A percentile compares a stretch with the other conserved stretches of the same genome.
phyloP scores from a whole-genome alignment of 2,329 filamentous ascomycete genomes.

The Fusarium tupiense region DNA sequence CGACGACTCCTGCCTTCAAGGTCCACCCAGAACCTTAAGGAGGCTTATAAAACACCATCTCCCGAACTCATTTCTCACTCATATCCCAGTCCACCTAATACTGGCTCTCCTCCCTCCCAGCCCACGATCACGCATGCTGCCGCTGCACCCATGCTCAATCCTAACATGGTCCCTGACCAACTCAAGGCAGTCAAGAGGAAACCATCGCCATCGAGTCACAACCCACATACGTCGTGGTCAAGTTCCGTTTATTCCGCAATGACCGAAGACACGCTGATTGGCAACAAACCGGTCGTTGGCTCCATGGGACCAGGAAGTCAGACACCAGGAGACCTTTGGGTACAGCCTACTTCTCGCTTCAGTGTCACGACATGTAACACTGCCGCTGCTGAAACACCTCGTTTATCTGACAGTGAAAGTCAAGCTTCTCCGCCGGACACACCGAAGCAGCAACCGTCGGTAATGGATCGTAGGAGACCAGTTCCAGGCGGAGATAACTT shows the following conservation, averaged over 20 bases:
- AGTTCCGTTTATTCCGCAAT: conserved; percentile 50
- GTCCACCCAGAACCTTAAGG: conserved; percentile 47
- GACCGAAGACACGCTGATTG: conserved; percentile 37
- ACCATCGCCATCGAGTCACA: conserved; percentile 50
- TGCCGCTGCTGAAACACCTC: conserved; percentile 49
- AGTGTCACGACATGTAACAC: conserved; percentile 71
- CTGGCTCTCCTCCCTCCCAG: conserved; percentile 39
- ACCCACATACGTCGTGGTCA: conserved; percentile 46
- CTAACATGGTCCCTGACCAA: conserved; percentile 40
- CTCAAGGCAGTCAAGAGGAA: conserved; percentile 58
- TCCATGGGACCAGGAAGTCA: conserved; percentile 24
- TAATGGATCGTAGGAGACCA: conserved; percentile 49
- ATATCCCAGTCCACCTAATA: conserved; percentile 49
- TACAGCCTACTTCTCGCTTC: conserved; percentile 68
- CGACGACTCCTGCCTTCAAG: conserved; percentile 50
- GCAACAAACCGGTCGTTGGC: conserved; percentile 16
- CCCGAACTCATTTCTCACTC: conserved; percentile 40
- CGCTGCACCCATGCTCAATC: conserved; percentile 34
- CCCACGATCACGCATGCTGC: conserved; percentile 14
- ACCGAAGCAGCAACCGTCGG: conserved; percentile 35
- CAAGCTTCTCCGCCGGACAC: conserved; percentile 39
- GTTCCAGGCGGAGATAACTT: conserved; percentile 39
- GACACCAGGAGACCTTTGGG: conserved; percentile 51
- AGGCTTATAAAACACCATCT: conserved; percentile 38
- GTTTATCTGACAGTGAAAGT: conserved; percentile 38